Evolutionary conservation across 345 rosid species (phyloP), one percentile per base, ranked within the genome.

Genomic region (Kandelia obovata): DNA sequence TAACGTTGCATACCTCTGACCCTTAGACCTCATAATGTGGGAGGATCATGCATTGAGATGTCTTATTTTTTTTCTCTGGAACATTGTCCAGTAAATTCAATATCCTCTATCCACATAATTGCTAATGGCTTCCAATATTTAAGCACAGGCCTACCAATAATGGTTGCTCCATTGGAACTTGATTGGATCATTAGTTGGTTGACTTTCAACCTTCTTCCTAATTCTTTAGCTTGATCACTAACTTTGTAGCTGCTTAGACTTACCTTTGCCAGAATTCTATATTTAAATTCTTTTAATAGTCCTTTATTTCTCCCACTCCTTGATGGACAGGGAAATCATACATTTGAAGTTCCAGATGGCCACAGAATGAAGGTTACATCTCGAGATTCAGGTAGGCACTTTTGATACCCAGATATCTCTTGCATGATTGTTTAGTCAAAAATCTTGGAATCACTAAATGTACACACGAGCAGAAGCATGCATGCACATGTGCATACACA

Each of bases 281-380:
- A 34, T 7, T 34, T 1, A 34, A 34, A 34, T 34, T 35, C 58
- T 65, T 17, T 1, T 61, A 10, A 7, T n/a, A 19, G 4, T 7
- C 20, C 26, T 69, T 17, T 47, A 21, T 53, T 25, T 51, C 35
- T n/a, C 6, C 58, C 25, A 62, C 58, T 49, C 62, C 1, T 46
- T 6, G 20, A 23, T 53, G 19, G 56, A 35, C 89, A 91, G 98
- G 97, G 97, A 68, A 81, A 87, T 86, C 93, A 85, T 77, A 81
- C 77, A 53, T 94, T 85, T 79, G 95, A 91, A 82, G 97, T 94
- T 72, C 98, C 96, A 2, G 84, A 88, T 77, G 89, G 92, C 67
- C 83, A 88, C 71, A 85, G 61, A 80, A 55, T 94, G 86, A 88
- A 80, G 83, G 81, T 91, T 64, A 83, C 85, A 39, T 72, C 76